Base-by-base conservation (phyloP, 1,284 basidiomycete species). In the Puccinia coronata region DNA sequence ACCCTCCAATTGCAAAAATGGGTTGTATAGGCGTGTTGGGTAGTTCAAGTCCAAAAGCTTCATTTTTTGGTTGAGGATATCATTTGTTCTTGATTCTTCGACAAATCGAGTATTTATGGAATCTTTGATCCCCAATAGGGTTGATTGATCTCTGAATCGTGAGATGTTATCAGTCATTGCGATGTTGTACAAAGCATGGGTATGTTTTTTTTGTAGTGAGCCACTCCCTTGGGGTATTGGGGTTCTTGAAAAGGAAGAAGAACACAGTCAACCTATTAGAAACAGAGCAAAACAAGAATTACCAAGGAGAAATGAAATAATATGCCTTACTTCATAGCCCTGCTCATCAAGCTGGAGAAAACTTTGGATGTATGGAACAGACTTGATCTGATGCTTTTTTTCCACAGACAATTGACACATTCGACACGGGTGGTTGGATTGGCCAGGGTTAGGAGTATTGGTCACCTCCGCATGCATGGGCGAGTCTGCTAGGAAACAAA, bases 401-500 rank as follows among this genome's bases (percentile, higher is more conserved):
- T 9, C 4, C 2, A 31, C 63, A 0, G 20, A 31, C 18, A 49
- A 25, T 2, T 43, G 11, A 31, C 65, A 69, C 28, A 47, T 28
- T 4, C 65, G 1, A 20, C 65, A 69, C 0, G 65, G 65, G 25
- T 49, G 23, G 12, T 47, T 20, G 4, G 25, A 28, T 47, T 18
- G 12, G 0, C 43, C 41, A 25, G 65, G 59, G 5, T 25, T 69
- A 6, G 34, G 65, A 25, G 65, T 69, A 18, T 31, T 69, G 8
- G 65, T 69, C 3, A 69, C 36, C 9, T 69, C 65, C 0, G 65
- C 65, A 25, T 69, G 65, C 65, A 69, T 69, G n/a, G 65, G 65
- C 8, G 65, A 69, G 23, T 69, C 65, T 0, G 39, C 65, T 9
- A 69, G 28, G 14, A 43, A 69, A 14, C 39, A 41, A 4, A 69